A percentile compares a stretch with the other conserved stretches of the same genome.
Evolutionary conservation across 257 asterid species (phyloP).

Genomic region (Salvia hispanica): DNA sequence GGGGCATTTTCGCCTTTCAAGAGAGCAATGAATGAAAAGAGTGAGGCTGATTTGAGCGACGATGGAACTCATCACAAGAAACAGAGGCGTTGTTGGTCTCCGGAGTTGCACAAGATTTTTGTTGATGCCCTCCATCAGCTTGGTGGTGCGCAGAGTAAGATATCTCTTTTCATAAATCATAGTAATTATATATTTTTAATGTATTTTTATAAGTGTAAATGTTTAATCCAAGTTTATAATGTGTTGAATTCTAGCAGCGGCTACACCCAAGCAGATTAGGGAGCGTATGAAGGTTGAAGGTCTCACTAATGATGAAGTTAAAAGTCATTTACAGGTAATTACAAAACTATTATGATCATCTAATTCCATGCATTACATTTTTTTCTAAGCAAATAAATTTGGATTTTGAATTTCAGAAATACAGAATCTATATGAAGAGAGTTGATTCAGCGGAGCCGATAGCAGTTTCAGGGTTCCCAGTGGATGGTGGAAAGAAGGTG

Average conservation of each 20-base stretch:
- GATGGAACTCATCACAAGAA: constrained; percentile 44
- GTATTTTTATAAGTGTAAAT: no score
- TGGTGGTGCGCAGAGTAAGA: constrained; percentile 63
- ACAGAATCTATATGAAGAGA: constrained; percentile 57
- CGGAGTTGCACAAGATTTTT: constrained; percentile 59
- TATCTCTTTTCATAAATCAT: background rate
- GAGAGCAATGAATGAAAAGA: constrained; percentile 28
- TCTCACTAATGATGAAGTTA: constrained; percentile 56
- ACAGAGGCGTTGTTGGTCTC: constrained; percentile 74
- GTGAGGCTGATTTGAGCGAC: constrained; percentile 26
- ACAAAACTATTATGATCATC: background rate
- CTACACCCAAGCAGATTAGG: constrained; percentile 54
- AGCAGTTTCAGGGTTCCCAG: constrained; percentile 44
- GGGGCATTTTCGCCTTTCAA: constrained; percentile 52
- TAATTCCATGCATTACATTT: background rate
- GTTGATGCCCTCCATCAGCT: constrained; percentile 58
- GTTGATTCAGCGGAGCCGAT: constrained; percentile 21
- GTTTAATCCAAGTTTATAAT: no score
- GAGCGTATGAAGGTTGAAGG: constrained; percentile 53
- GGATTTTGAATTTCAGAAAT: constrained; percentile 45
- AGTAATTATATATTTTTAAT: background rate
- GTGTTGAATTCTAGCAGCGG: constrained; percentile 36
- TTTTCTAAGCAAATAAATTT: background rate
- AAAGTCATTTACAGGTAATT: constrained; percentile 57
- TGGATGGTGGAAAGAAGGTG: constrained; percentile 33